phyloP scores from a whole-genome alignment of 2,329 filamentous ascomycete genomes.

The Coccinonectria pachysandricola region DNA sequence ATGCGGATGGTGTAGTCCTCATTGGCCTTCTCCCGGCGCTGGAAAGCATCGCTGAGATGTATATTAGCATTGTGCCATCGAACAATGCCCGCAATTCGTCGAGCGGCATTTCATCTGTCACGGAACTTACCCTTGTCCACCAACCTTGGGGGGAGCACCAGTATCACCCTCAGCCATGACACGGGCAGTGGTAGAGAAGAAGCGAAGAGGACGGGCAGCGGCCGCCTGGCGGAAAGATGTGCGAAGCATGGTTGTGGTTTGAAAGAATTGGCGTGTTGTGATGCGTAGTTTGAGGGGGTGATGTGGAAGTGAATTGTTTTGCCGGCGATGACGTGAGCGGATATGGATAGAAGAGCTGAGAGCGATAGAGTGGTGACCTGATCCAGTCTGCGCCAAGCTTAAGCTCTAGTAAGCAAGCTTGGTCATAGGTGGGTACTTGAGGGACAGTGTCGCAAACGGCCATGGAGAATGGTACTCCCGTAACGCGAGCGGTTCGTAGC shows the following conservation, averaged over 20 bases:
- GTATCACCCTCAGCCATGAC: conserved; percentile 62
- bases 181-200: conserved; percentile 54
- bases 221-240: conserved; percentile 48
- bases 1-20: conserved; percentile 78
- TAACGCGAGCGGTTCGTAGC: conserved; percentile 8
- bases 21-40: conserved; percentile 76
- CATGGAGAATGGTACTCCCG: conserved; percentile 3
- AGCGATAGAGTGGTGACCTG: conserved; percentile 16
- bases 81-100: too few relatives aligned
- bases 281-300: conserved; percentile 7
- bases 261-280: conserved; percentile 4
- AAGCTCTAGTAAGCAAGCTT: conserved; percentile 1
- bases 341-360: too few relatives aligned
- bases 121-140: conserved; percentile 43
- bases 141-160: conserved; percentile 46
- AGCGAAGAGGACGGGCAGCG: conserved; percentile 42
- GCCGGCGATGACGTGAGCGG: conserved; percentile 19
- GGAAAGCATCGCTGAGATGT: conserved; percentile 70
- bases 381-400: conserved; percentile 10
- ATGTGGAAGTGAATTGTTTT: conserved; percentile 3
- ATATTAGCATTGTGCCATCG: conserved; percentile 1
- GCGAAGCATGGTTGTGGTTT: conserved; percentile 50
- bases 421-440: conserved; percentile 9
- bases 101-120: too few relatives aligned
- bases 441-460: too few relatives aligned